Percentiles rank a stretch among this genome's conserved stretches.
Evolutionary conservation across 768 basidiomycete genomes (phyloP).

Genomic region (Saitozyma sp.): DNA sequence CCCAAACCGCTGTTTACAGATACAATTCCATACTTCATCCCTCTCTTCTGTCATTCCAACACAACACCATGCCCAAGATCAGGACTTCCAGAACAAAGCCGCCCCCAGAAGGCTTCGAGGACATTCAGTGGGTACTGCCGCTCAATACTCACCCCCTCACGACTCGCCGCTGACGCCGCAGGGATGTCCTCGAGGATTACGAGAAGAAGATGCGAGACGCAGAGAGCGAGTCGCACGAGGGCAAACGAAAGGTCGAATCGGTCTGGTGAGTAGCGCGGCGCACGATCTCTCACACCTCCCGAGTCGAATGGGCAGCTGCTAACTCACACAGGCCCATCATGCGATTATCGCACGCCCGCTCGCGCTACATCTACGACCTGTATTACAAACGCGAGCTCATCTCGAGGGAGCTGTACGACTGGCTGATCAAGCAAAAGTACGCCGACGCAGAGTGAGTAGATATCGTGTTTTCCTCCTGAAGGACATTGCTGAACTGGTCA

Average conservation of each 20-base stretch:
- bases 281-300: not conserved
- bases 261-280: conserved; percentile 43
- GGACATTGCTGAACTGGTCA: conserved; percentile 2
- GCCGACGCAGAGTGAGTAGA: conserved; percentile 85
- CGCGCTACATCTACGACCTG: conserved; percentile 94
- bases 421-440: conserved; percentile 95
- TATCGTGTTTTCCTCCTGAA: not conserved
- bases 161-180: conserved; percentile 14
- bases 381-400: conserved; percentile 99
- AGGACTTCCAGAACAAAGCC: conserved; percentile 86
- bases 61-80: conserved; percentile 79
- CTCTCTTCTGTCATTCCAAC: not conserved
- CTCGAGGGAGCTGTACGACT: conserved; percentile 86
- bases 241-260: conserved; percentile 62
- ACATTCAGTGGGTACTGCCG: conserved; percentile 61
- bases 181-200: conserved; percentile 93
- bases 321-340: conserved; percentile 76
- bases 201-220: conserved; percentile 98
- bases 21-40: too few species aligned
- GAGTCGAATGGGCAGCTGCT: not conserved
- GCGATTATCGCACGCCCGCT: conserved; percentile 94
- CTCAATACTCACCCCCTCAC: not conserved
- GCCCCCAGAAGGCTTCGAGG: conserved; percentile 94
- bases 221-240: conserved; percentile 97
- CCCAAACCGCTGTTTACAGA: too few species aligned